Evolutionary conservation across 2,329 filamentous ascomycete genomes (phyloP), one percentile per base, ranked within the genome.

Genomic region (Orbilia quercus): DNA sequence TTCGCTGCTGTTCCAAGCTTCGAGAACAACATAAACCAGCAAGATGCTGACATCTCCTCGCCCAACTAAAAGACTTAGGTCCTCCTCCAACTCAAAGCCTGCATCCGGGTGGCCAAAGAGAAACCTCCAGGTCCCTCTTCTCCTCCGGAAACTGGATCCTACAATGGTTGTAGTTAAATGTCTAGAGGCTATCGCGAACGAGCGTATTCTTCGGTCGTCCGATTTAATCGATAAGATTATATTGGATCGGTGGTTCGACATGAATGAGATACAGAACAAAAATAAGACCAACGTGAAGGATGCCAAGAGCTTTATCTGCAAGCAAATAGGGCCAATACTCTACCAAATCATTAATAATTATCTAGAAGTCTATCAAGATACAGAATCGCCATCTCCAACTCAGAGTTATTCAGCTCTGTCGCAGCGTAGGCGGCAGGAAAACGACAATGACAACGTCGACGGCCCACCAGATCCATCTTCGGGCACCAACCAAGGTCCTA

Each of bases 31-130:
- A 45, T 36, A 23, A 53, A 25, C 22, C 25, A 47, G 42, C 18
- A 50, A 42, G n/a, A 73, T 66, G 69, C 28, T 51, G 36, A 50
- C 54, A 18, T 59, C 53, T 38, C 60, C 45, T 12, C 69, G 69
- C 23, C 69, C 69, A 51, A 23, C 69, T 22, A 73, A 73, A 55
- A 73, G 69, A 40, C 60, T 40, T 7, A 73, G 69, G 40, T 62
- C 54, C 9, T 66, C 60, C 12, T 66, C 60, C 47, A 60, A 63
- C 22, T 73, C 69, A 12, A 59, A 65, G 34, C 45, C 51, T 9
- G 38, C 45, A 23, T 42, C 51, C 7, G n/a, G 50, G 16, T 48
- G 42, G 28, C 64, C 64, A 7, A 36, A 42, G 2, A 51, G 25
- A 25, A 34, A 28, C n/a, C 6, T 28, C 3, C 20, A 53, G 22